Percentiles rank a stretch among this genome's conserved stretches.
These are phyloP conservation scores for Chlamydomonas asymmetrica DNA, from an alignment of 139 green algal species.

Conservation along the genomic window DNA sequence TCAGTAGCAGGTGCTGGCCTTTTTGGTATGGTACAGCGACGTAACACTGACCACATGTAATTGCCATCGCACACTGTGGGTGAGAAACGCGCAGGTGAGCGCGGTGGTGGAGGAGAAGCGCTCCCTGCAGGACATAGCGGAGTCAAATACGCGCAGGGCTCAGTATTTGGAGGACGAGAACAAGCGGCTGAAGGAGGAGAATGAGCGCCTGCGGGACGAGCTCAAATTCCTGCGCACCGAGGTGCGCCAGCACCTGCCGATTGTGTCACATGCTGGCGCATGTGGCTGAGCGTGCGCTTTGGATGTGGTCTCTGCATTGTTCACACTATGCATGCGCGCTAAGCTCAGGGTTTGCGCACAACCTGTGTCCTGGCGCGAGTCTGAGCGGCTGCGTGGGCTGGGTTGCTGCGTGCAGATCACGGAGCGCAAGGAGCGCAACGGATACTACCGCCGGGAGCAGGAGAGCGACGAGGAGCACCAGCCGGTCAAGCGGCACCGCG, in stretches of 20 bases:
- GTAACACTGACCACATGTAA: too few relatives aligned
- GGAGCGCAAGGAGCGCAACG: constrained; percentile 47
- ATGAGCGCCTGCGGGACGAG: constrained; percentile 55
- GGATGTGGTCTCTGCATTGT: too few relatives aligned
- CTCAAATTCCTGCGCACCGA: constrained; percentile 51
- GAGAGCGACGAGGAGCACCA: constrained; percentile 28
- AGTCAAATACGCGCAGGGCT: background rate
- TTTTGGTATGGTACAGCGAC: too few relatives aligned
- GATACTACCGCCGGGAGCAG: constrained; percentile 7
- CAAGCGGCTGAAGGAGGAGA: constrained; percentile 48
- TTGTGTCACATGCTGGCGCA: too few relatives aligned
- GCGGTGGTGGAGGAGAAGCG: constrained; percentile 21
- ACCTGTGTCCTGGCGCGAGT: too few relatives aligned
- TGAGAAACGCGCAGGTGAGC: constrained; percentile 30
- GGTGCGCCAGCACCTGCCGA: too few relatives aligned
- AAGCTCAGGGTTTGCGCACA: too few relatives aligned
- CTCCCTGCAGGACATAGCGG: background rate
- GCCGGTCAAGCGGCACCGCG: constrained; percentile 23
- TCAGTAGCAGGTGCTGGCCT: too few relatives aligned
- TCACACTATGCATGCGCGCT: too few relatives aligned
- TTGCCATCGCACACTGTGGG: too few relatives aligned
- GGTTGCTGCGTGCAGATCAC: constrained; percentile 15
- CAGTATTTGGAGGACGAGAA: constrained; percentile 47
- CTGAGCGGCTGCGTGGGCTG: too few relatives aligned
- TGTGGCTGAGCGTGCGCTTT: too few relatives aligned